phyloP scores from a whole-genome alignment of 768 basidiomycete species.

The Piloderma croceum region DNA sequence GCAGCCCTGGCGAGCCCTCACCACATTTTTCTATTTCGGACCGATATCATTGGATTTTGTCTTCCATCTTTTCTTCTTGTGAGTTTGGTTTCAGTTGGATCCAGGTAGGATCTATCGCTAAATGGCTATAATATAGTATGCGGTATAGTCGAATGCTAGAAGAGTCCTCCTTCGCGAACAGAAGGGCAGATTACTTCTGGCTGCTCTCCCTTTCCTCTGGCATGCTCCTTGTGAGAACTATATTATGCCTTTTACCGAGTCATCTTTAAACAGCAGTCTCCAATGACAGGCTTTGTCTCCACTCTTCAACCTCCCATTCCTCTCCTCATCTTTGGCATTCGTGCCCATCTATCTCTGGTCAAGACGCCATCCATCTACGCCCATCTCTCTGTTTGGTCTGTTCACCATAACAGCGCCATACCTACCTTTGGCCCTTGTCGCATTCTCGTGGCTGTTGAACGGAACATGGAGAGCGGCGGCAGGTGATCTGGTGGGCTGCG shows the following conservation, averaged over 20 bases:
- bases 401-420: slow-evolving; percentile 95
- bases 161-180: slow-evolving; percentile 91
- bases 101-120: neutral
- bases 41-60: slow-evolving; percentile 89
- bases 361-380: slow-evolving; percentile 85
- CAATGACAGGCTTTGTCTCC: slow-evolving; percentile 65
- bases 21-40: slow-evolving; percentile 96
- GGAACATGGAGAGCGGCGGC: slow-evolving; percentile 83
- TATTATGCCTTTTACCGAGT: neutral
- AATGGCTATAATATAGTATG: slow-evolving; percentile 58
- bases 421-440: slow-evolving; percentile 86
- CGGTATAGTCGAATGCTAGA: slow-evolving; percentile 95
- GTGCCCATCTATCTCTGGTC: slow-evolving; percentile 98
- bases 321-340: slow-evolving; percentile 89
- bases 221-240: slow-evolving; percentile 71
- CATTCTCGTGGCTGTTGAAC: slow-evolving; percentile 76
- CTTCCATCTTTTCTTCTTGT: slow-evolving; percentile 99
- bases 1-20: slow-evolving; percentile 82
- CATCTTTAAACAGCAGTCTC: slow-evolving; percentile 3
- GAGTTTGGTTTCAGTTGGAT: slow-evolving; percentile 30
- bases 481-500: slow-evolving; percentile 77
- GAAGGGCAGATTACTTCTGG: slow-evolving; percentile 94
- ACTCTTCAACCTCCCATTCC: slow-evolving; percentile 86
- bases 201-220: slow-evolving; percentile 76
- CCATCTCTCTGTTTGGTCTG: slow-evolving; percentile 93